Conservation (phyloP, 208 protist genomes). For the Leishmania amazonensis region DNA sequence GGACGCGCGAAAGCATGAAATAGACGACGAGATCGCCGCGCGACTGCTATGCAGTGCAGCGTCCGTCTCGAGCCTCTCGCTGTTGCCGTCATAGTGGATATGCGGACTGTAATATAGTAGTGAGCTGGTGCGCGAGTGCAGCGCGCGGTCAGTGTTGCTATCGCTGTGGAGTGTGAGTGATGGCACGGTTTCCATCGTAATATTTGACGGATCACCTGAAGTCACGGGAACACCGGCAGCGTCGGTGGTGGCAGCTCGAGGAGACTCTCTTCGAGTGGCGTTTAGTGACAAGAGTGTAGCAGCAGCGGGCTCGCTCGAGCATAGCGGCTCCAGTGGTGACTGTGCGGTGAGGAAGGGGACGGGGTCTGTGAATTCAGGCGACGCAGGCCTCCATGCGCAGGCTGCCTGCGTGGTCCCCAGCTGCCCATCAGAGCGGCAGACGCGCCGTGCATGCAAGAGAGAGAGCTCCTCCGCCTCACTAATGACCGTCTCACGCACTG, state of each 20-base stretch:
- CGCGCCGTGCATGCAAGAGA: conserved; percentile 4
- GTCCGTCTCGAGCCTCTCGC: background rate
- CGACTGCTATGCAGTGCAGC: background rate
- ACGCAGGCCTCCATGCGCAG: conserved; percentile 1
- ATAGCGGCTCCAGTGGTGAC: conserved; percentile 14
- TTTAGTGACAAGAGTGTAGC: background rate
- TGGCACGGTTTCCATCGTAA: background rate
- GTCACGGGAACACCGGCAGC: too few relatives aligned
- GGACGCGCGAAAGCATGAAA: background rate
- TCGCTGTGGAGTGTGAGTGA: background rate
- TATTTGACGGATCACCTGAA: background rate
- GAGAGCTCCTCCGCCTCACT: conserved; percentile 8
- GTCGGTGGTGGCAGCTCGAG: background rate
- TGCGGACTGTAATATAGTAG: background rate
- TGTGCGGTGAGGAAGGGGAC: conserved; percentile 6
- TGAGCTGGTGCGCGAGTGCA: conserved; percentile 1
- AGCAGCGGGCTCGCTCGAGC: background rate
- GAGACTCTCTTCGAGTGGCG: conserved; percentile 1
- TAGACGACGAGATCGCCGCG: background rate
- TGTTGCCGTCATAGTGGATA: background rate
- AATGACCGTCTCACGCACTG: background rate
- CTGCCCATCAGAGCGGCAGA: background rate
- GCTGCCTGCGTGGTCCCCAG: background rate
- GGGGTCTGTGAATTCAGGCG: conserved; percentile 9
- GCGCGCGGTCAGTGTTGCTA: background rate